A percentile compares a stretch with the other conserved stretches of the same genome.
Conservation (phyloP, 2,329 filamentous ascomycete species). For the Pseudocercospora crystallina region DNA sequence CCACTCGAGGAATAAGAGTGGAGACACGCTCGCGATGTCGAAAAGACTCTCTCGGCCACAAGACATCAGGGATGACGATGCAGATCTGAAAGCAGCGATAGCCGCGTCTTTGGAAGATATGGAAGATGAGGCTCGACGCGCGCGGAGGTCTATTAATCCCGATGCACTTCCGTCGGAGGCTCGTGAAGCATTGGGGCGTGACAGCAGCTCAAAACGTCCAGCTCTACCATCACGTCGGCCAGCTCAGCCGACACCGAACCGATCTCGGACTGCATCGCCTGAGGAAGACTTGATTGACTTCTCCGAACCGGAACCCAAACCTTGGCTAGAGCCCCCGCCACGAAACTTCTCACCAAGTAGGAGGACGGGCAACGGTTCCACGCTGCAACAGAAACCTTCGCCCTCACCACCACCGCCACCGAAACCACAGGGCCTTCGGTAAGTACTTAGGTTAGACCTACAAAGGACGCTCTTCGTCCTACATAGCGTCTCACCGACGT, state of each 20-base stretch:
- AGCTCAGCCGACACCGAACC: neutral
- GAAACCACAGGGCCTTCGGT: constrained; percentile 40
- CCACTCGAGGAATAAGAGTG: constrained; percentile 32
- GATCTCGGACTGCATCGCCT: constrained; percentile 16
- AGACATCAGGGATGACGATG: constrained; percentile 46
- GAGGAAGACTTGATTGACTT: constrained; percentile 50
- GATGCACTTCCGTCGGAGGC: constrained; percentile 31
- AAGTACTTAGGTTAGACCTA: too few relatives aligned
- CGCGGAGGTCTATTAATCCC: constrained; percentile 36
- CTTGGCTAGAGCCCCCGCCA: constrained; percentile 24
- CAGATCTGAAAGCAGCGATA: constrained; percentile 49
- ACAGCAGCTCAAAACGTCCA: constrained; percentile 28
- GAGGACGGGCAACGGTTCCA: constrained; percentile 23
- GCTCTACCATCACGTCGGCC: constrained; percentile 36
- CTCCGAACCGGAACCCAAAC: constrained; percentile 38
- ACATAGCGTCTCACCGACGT: too few relatives aligned
- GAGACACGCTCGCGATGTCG: constrained; percentile 32
- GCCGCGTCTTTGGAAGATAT: constrained; percentile 48
- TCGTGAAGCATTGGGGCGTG: constrained; percentile 5
- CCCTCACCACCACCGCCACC: constrained; percentile 35
- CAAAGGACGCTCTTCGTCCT: too few relatives aligned
- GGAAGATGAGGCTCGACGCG: constrained; percentile 39
- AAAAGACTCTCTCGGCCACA: constrained; percentile 33
- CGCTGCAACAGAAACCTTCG: constrained; percentile 25
- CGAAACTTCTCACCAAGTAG: constrained; percentile 3